Evolutionary conservation across 208 protist genomes (phyloP).

Genomic region (Crithidia mellificae): DNA sequence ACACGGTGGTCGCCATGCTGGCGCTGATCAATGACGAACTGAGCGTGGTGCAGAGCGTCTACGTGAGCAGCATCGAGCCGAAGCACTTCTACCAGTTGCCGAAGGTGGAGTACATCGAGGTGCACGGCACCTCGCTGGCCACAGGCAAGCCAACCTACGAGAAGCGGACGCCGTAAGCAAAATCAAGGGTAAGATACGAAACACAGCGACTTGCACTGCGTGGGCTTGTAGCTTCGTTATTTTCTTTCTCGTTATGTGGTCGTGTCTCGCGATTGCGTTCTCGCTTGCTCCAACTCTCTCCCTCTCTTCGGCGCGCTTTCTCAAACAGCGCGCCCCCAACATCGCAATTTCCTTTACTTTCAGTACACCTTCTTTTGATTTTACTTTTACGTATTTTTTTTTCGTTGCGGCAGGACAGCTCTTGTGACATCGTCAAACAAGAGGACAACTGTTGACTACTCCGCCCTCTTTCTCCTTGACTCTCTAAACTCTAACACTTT

Average conservation of each 20-base stretch:
- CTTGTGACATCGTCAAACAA: no score
- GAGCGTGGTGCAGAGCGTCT: constrained; percentile 62
- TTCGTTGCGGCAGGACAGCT: no score
- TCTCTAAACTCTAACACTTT: background rate
- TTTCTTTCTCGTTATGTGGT: no score
- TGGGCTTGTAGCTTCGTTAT: no score
- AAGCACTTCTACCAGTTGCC: constrained; percentile 82
- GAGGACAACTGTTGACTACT: no score
- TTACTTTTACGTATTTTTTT: constrained; percentile 11
- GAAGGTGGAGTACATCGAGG: constrained; percentile 74
- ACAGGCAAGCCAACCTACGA: constrained; percentile 55
- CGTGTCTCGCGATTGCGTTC: no score
- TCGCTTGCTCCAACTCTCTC: background rate
- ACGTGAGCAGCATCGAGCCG: constrained; percentile 71
- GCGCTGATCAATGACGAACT: constrained; percentile 47
- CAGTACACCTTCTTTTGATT: background rate
- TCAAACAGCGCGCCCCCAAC: no score
- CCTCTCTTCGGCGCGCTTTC: no score
- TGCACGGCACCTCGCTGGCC: constrained; percentile 56
- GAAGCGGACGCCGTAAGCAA: constrained; percentile 15
- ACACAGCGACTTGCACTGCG: no score
- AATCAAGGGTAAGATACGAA: no score
- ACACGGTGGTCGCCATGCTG: constrained; percentile 56
- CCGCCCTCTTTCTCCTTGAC: background rate
- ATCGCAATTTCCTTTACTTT: no score